Evolutionary conservation across 371 early-diverging fungal genomes (phyloP), one percentile per base, ranked within the genome.

Genomic region (Mucor sp.): DNA sequence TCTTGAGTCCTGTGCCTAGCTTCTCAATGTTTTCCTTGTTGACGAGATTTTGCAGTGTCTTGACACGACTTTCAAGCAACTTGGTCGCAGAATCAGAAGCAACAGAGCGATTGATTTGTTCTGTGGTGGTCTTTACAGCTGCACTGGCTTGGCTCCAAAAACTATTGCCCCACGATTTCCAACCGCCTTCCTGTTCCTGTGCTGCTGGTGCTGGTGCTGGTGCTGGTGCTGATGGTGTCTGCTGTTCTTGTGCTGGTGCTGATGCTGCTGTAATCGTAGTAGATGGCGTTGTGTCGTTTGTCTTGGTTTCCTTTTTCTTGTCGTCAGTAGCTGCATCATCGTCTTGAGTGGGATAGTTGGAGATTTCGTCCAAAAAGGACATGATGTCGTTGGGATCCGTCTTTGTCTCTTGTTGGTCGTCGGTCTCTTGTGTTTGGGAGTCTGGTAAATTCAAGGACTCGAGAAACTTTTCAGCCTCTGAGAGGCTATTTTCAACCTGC

Each of bases 11-110:
- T 67, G 59, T 83, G 76, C 89, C 62, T 67, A 89, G 75, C 68
- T 88, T 89, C 43, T 84, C 84, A 65, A 89, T 84, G 63, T 85
- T 86, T 59, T 89, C 88, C 23, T 85, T 86, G 66, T 84, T 89
- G 0, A 89, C 86, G 44, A 83, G 76, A 12, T 74, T 83, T 50
- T 80, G 80, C 35, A 81, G 53, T 12, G 72, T 65, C 55, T 85
- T 87, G 39, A 88, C 87, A 43, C 83, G 83, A 62, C 81, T 83
- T 67, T 89, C 88, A 8, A 89, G 70, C n/a, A 80, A 66, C 68
- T 84, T 86, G 17, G 84, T 77, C 9, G 86, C 68, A 21, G 76
- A 69, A 21, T 74, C 70, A 25, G 61, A 48, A 3, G 44, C 68
- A 12, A 70, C 75, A 1, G 81, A 69, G 9, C 67, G 71, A 47